Percentiles rank a stretch among this genome's conserved stretches.
phyloP scores from a whole-genome alignment of 768 basidiomycete species.

The Tricholomella constricta region DNA sequence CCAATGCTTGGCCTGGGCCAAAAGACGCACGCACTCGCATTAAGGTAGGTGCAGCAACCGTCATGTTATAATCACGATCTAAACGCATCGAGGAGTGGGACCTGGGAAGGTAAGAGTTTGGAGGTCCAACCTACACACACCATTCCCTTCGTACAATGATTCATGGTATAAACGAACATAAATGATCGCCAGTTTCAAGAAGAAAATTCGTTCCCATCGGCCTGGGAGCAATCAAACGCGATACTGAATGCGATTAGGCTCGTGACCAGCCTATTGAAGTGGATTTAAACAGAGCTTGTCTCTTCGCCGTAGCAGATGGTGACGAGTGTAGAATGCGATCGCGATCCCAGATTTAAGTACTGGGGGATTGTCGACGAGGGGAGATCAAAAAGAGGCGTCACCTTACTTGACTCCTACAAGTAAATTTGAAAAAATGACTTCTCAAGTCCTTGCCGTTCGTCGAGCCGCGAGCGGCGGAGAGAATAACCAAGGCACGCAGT shows the following conservation, averaged over 20 bases:
- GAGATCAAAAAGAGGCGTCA: slow-evolving; percentile 82
- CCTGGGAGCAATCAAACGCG: slow-evolving; percentile 12
- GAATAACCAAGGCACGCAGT: no score
- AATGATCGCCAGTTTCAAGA: not conserved
- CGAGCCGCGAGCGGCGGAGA: no score
- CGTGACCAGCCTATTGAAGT: no score
- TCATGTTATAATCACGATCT: not conserved
- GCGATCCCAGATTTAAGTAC: slow-evolving; percentile 70
- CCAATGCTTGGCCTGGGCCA: no score
- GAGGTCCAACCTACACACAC: not conserved
- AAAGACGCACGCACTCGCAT: no score
- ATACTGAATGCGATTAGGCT: slow-evolving; percentile 81
- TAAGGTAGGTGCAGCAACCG: no score
- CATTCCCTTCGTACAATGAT: not conserved
- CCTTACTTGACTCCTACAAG: no score
- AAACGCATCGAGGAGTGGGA: not conserved
- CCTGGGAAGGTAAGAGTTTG: not conserved
- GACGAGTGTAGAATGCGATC: no score
- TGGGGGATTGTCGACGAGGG: slow-evolving; percentile 71
- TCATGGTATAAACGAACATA: not conserved
- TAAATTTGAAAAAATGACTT: no score
- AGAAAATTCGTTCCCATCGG: not conserved
- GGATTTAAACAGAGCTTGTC: no score
- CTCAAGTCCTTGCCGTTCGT: no score
- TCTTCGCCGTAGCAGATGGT: no score